Evolutionary conservation across 352 stramenopile species (phyloP).

Genomic region (Aphanomyces euteiches): DNA sequence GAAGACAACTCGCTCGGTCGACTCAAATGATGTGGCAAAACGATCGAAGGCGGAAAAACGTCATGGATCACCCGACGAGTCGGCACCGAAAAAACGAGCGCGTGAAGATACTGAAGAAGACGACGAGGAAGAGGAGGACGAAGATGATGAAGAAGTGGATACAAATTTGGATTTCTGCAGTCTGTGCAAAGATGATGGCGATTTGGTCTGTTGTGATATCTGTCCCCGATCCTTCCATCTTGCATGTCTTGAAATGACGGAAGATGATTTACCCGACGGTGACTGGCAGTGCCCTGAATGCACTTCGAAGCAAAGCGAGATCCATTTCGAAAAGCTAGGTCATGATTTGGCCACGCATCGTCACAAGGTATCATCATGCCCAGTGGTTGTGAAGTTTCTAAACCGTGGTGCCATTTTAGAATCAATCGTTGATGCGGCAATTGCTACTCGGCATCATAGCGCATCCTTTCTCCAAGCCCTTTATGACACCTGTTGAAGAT

Average conservation of each 20-base stretch:
- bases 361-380: constrained; percentile 4
- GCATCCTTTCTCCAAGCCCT: constrained; percentile 77
- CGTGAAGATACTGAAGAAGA: background rate
- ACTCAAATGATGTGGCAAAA: background rate
- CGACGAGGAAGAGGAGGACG: constrained; percentile 32
- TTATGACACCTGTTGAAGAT: constrained; percentile 68
- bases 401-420: constrained; percentile 4
- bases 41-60: background rate
- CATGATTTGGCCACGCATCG: background rate
- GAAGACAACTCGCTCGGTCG: background rate
- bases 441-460: constrained; percentile 55
- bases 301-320: constrained; percentile 23
- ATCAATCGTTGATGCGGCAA: background rate
- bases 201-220: constrained; percentile 87
- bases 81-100: no score
- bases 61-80: no score
- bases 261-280: constrained; percentile 70
- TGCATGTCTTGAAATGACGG: constrained; percentile 69
- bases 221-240: constrained; percentile 91
- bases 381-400: background rate
- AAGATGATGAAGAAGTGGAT: constrained; percentile 61
- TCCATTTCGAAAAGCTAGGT: background rate
- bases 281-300: constrained; percentile 80
- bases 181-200: constrained; percentile 75
- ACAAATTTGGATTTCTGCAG: constrained; percentile 81